Conservation (phyloP, 768 basidiomycete species). For the Leccinum variicolor region DNA sequence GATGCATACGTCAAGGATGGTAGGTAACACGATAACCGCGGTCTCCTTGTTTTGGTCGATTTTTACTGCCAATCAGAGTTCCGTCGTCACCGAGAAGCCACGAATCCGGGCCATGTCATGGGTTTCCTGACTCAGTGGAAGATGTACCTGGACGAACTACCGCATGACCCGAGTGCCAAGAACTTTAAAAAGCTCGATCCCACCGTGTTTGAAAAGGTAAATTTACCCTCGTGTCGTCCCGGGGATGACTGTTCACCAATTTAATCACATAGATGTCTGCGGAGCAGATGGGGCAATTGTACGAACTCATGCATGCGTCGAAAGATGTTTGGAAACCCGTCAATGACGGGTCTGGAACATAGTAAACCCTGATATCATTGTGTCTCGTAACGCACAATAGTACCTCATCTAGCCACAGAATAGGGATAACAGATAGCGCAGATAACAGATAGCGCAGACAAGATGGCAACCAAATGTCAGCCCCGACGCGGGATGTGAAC, state of each 20-base stretch:
- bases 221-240: background rate
- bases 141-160: conserved; percentile 75
- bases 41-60: background rate
- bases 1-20: conserved; percentile 84
- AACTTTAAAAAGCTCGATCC: conserved; percentile 68
- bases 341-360: conserved; percentile 2
- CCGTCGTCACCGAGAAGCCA: conserved; percentile 70
- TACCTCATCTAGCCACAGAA: conserved; percentile 2
- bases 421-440: conserved; percentile 2
- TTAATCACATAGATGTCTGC: conserved; percentile 63
- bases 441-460: background rate
- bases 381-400: background rate
- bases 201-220: conserved; percentile 73
- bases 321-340: conserved; percentile 82
- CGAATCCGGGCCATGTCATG: conserved; percentile 89
- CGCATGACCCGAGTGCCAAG: conserved; percentile 37
- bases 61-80: conserved; percentile 59
- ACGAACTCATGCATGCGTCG: conserved; percentile 91
- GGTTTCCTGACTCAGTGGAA: conserved; percentile 98
- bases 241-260: background rate
- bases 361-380: conserved; percentile 13
- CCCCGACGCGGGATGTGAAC: background rate
- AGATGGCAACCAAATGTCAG: background rate
- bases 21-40: conserved; percentile 26
- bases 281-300: conserved; percentile 90